Percentiles rank a stretch among this genome's conserved stretches.
Evolutionary conservation across 495 filamentous ascomycete species (phyloP).

Genomic region (Annulohypoxylon stygium): DNA sequence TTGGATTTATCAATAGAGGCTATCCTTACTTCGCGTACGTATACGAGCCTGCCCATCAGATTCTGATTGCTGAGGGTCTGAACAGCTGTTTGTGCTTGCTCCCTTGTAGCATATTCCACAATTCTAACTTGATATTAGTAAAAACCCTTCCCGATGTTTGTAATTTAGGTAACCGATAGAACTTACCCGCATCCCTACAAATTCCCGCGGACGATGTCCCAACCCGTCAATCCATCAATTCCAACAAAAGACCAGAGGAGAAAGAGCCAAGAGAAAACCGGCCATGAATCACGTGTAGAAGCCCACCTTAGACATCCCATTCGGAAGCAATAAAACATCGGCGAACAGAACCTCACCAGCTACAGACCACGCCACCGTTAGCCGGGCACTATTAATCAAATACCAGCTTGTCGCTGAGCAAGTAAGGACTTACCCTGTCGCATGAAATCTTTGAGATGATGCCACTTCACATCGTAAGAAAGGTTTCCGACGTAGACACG

Average conservation of each 20-base stretch:
- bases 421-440: constrained; percentile 84
- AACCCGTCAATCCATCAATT: constrained; percentile 99
- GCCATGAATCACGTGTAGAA: constrained; percentile 88
- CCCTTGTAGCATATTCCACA: constrained; percentile 99
- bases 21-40: constrained; percentile 90
- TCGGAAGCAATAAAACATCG: constrained; percentile 99
- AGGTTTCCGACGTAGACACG: constrained; percentile 99
- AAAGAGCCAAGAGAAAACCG: constrained; percentile 78
- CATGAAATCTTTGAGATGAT: constrained; percentile 99
- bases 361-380: constrained; percentile 55
- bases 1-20: constrained; percentile 18
- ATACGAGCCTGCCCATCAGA: constrained; percentile 96
- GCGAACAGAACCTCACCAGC: constrained; percentile 99
- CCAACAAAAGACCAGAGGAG: constrained; percentile 82
- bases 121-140: constrained; percentile 70
- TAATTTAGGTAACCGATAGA: background rate
- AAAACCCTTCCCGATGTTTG: background rate
- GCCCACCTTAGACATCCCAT: constrained; percentile 99
- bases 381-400: constrained; percentile 2
- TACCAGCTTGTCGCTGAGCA: background rate
- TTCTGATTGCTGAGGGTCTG: constrained; percentile 99
- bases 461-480: constrained; percentile 99
- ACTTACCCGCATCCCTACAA: constrained; percentile 99
- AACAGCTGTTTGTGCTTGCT: constrained; percentile 98
- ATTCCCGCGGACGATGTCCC: constrained; percentile 87